Evolutionary conservation across 2,329 filamentous ascomycete species (phyloP).

Genomic region (Trichoderma guizhouense): DNA sequence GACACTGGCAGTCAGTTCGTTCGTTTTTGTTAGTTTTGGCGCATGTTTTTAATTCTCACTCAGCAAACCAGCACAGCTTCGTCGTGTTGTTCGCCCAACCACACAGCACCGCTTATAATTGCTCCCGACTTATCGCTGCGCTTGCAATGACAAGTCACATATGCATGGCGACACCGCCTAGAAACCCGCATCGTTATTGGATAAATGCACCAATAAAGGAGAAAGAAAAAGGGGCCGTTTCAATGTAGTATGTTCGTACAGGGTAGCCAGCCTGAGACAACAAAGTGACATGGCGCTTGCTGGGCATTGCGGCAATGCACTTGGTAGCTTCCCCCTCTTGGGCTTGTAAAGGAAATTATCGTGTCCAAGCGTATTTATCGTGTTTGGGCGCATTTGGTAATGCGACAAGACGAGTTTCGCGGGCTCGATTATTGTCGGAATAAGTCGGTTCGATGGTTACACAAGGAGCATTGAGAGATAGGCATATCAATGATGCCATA

Average conservation of each 20-base stretch:
- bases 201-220: background rate
- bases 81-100: background rate
- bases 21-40: background rate
- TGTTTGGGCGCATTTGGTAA: background rate
- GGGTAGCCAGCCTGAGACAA: background rate
- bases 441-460: background rate
- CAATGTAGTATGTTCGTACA: background rate
- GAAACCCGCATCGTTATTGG: background rate
- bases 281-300: background rate
- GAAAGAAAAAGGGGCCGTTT: background rate
- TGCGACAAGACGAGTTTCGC: background rate
- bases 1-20: background rate
- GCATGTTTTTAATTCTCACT: background rate
- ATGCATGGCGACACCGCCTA: background rate
- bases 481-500: background rate
- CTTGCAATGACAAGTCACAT: background rate
- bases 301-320: background rate
- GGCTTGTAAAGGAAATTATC: background rate
- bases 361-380: background rate
- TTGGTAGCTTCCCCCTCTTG: background rate
- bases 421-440: background rate
- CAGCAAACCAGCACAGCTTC: background rate
- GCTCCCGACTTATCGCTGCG: background rate
- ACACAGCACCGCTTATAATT: background rate
- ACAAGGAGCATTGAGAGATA: background rate